These are phyloP conservation scores for Alectoria sarmentosa DNA, from an alignment of 495 filamentous ascomycete genomes.

Conservation along the genomic window DNA sequence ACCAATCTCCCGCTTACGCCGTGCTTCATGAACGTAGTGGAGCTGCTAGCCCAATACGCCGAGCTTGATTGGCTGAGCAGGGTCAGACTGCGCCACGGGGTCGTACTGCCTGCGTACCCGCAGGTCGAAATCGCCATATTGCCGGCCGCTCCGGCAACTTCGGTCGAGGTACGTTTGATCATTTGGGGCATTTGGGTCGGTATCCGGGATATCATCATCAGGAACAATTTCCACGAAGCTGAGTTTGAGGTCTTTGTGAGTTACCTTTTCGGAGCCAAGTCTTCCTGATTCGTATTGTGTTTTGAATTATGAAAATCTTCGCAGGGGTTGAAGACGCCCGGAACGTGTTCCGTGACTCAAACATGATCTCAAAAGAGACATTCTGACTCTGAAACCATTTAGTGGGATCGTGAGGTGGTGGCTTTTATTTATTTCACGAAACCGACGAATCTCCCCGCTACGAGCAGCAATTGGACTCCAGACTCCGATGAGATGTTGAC, in stretches of 20 bases:
- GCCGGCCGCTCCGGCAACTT: neutral
- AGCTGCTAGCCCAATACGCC: conserved; percentile 6
- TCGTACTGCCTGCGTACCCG: conserved; percentile 5
- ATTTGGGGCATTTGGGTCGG: neutral
- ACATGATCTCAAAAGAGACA: too few relatives aligned
- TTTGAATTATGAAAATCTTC: too few relatives aligned
- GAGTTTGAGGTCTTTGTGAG: conserved; percentile 1
- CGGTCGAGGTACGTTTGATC: conserved; percentile 4
- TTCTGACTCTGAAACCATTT: too few relatives aligned
- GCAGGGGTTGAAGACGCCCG: too few relatives aligned
- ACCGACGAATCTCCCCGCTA: neutral
- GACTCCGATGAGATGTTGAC: neutral
- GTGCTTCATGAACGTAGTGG: conserved; percentile 7
- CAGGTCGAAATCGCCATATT: conserved; percentile 4
- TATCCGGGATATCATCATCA: neutral
- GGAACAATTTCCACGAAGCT: neutral
- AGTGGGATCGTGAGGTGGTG: neutral
- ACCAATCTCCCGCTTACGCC: conserved; percentile 3
- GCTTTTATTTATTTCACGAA: conserved; percentile 2
- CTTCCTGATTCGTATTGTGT: too few relatives aligned
- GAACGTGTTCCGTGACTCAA: too few relatives aligned
- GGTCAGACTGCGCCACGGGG: neutral
- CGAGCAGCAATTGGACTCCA: neutral
- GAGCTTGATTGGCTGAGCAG: conserved; percentile 6
- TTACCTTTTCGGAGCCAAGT: too few relatives aligned